Evolutionary conservation across 257 asterid species (phyloP).

Genomic region (Forsythia viridissima): DNA sequence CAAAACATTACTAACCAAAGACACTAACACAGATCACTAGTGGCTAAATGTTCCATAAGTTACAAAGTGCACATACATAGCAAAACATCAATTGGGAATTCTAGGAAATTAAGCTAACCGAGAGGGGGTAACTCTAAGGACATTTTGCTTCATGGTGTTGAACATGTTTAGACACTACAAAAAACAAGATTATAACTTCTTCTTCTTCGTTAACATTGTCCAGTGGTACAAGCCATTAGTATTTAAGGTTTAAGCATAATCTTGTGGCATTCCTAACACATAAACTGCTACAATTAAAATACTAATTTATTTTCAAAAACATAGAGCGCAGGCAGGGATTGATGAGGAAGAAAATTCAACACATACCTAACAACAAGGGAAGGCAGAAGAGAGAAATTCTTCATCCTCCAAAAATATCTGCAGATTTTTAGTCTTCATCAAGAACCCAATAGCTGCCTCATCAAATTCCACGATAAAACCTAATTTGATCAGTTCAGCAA

Average conservation of each 20-base stretch:
- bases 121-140: neutral
- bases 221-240: neutral
- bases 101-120: neutral
- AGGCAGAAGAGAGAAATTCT: slow-evolving; percentile 32
- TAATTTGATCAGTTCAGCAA: slow-evolving; percentile 37
- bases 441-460: slow-evolving; percentile 33
- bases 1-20: neutral
- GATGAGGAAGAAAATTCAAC: neutral
- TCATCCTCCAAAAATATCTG: slow-evolving; percentile 38
- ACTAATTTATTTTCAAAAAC: neutral
- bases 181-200: too few relatives aligned
- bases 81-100: neutral
- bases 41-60: neutral
- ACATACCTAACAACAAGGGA: slow-evolving; percentile 26
- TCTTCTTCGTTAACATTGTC: neutral
- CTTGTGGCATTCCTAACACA: neutral
- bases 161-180: neutral
- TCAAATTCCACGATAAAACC: slow-evolving; percentile 38
- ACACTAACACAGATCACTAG: neutral
- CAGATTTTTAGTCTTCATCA: slow-evolving; percentile 38
- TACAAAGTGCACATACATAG: neutral
- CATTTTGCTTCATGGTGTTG: neutral
- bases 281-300: neutral
- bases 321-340: neutral
- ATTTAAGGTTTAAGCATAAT: neutral